phyloP scores from a whole-genome alignment of 805 yeast genomes.

The Nakazawaea sp. region DNA sequence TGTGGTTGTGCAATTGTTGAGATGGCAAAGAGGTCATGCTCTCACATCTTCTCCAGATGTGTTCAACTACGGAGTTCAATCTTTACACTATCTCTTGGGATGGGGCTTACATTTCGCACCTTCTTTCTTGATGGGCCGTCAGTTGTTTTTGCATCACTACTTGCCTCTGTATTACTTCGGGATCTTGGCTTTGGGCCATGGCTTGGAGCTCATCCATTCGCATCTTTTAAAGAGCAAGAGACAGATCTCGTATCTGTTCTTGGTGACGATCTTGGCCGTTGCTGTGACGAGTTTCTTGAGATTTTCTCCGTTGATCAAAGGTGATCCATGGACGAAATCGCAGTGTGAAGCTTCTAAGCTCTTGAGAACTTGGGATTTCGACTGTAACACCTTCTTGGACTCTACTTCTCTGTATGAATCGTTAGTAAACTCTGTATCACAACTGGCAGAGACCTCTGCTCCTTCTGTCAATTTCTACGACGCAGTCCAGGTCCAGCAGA shows the following conservation, averaged over 20 bases:
- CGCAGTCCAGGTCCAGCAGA: constrained; percentile 5
- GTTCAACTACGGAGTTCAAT: constrained; percentile 59
- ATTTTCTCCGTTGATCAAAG: constrained; percentile 74
- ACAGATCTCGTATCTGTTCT: constrained; percentile 34
- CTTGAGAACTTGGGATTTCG: constrained; percentile 78
- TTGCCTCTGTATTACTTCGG: constrained; percentile 43
- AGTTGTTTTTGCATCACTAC: constrained; percentile 38
- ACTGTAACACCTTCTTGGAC: constrained; percentile 56
- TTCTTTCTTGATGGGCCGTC: constrained; percentile 33
- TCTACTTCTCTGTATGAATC: constrained; percentile 17
- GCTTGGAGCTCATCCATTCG: constrained; percentile 23
- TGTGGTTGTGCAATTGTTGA: constrained; percentile 37
- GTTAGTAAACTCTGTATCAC: background rate
- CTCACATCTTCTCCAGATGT: constrained; percentile 45
- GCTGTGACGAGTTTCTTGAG: constrained; percentile 49
- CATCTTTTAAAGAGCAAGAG: constrained; percentile 29
- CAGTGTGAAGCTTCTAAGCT: constrained; percentile 58
- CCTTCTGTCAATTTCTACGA: background rate
- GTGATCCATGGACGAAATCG: constrained; percentile 67
- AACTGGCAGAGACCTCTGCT: constrained; percentile 6
- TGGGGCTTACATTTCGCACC: constrained; percentile 62
- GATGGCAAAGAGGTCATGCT: constrained; percentile 54
- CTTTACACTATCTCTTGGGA: constrained; percentile 56
- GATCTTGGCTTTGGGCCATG: constrained; percentile 26
- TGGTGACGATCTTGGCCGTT: constrained; percentile 40